Conservation (phyloP, 441 rosid species). For the Gossypium laxum region DNA sequence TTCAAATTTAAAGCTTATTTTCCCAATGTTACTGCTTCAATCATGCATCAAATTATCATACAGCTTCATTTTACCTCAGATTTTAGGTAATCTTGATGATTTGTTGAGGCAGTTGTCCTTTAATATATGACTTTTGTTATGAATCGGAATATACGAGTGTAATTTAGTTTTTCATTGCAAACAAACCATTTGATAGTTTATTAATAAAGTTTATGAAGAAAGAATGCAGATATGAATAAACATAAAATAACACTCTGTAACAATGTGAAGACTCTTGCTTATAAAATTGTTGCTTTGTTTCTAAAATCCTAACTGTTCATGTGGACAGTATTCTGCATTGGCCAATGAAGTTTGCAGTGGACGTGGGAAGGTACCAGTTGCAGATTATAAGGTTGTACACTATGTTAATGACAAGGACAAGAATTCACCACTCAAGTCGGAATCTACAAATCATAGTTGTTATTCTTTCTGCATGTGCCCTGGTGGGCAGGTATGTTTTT, state of each 20-base stretch:
- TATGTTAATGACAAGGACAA: conserved; percentile 36
- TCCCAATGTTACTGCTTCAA: neutral
- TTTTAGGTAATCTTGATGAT: neutral
- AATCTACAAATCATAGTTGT: conserved; percentile 45
- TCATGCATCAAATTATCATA: neutral
- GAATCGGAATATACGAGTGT: neutral
- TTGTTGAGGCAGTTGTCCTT: neutral
- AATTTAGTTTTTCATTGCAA: neutral
- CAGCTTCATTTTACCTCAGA: neutral
- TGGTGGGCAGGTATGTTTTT: conserved; percentile 72
- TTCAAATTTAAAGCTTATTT: neutral
- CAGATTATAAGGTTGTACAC: conserved; percentile 79
- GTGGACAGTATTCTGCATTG: conserved; percentile 59
- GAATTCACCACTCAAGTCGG: conserved; percentile 21
- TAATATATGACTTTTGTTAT: neutral
- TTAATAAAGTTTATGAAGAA: conserved; percentile 4
- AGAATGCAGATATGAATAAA: neutral
- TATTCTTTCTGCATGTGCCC: conserved; percentile 99
- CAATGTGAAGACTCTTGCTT: neutral
- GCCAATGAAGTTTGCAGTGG: conserved; percentile 59
- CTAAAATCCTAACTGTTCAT: conserved; percentile 5
- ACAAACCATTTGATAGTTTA: neutral
- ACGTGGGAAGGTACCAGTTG: conserved; percentile 85
- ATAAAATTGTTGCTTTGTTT: neutral
- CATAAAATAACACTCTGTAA: neutral